These are phyloP conservation scores for Pichia sp. DNA, from an alignment of 1,139 yeast species.

Conservation along the genomic window DNA sequence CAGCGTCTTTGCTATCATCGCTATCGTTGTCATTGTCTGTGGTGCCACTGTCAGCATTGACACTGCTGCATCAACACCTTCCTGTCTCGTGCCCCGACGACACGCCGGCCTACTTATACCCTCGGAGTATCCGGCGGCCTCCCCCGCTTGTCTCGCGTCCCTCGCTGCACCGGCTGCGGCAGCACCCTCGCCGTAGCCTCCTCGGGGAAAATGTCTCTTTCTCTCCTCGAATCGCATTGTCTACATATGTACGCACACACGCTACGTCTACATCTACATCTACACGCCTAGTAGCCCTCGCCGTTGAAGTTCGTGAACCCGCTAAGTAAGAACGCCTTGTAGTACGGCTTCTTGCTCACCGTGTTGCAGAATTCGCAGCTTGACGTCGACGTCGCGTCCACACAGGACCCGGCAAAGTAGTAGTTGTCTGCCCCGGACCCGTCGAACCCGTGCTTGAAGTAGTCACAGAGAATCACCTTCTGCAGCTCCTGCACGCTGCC, in stretches of 20 bases:
- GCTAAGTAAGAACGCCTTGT: constrained; percentile 57
- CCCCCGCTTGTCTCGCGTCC: not conserved
- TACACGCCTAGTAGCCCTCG: constrained; percentile 51
- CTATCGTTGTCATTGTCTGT: not conserved
- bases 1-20: no score
- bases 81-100: no score
- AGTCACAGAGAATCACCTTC: constrained; percentile 55
- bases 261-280: not conserved
- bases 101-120: not conserved
- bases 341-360: constrained; percentile 59
- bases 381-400: constrained; percentile 71
- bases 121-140: no score
- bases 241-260: not conserved
- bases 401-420: constrained; percentile 75
- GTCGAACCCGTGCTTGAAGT: constrained; percentile 72
- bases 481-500: constrained; percentile 50
- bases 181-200: no score
- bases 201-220: no score
- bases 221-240: no score
- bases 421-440: constrained; percentile 77
- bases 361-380: constrained; percentile 79
- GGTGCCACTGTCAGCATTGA: no score
- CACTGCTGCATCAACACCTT: no score
- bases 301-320: constrained; percentile 79
- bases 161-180: not conserved